Evolutionary conservation across 192 early-diverging fungal genomes (phyloP).

Genomic region (Phlyctochytrium planicorne): DNA sequence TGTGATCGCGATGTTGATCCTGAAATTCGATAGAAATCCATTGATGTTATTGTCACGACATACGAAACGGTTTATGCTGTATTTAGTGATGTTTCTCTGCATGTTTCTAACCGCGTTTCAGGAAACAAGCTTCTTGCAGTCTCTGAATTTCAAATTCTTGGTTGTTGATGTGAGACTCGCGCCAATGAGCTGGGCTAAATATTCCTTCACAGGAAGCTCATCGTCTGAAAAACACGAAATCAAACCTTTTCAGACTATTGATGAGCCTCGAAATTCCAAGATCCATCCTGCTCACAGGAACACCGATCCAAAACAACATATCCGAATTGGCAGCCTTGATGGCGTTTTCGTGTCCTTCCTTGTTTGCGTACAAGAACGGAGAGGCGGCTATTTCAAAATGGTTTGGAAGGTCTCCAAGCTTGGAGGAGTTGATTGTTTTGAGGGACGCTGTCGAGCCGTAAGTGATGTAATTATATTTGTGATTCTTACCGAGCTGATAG

Average conservation of each 20-base stretch:
- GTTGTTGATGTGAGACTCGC: conserved; percentile 22
- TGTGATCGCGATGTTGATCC: conserved; percentile 18
- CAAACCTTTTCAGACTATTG: conserved; percentile 62
- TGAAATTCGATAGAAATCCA: no score
- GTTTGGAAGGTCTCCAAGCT: no score
- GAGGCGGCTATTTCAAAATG: background rate
- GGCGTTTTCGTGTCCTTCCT: conserved; percentile 13
- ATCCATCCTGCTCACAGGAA: conserved; percentile 46
- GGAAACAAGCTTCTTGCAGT: conserved; percentile 15
- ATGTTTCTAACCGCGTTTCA: background rate
- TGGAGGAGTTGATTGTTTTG: no score
- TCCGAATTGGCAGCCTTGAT: conserved; percentile 38
- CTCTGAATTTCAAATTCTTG: conserved; percentile 17
- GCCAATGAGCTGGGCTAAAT: background rate
- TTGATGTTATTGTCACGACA: conserved; percentile 76
- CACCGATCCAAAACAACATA: conserved; percentile 62
- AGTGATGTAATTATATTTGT: no score
- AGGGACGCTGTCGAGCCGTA: no score
- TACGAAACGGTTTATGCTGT: conserved; percentile 17
- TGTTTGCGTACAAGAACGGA: conserved; percentile 2
- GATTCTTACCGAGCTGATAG: no score
- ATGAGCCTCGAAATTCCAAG: conserved; percentile 12
- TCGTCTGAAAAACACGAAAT: conserved; percentile 73
- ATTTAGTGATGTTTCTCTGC: background rate
- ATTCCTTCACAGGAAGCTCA: conserved; percentile 24